Base-by-base conservation (phyloP, 2,329 filamentous ascomycete species). In the Diaporthe capsici region DNA sequence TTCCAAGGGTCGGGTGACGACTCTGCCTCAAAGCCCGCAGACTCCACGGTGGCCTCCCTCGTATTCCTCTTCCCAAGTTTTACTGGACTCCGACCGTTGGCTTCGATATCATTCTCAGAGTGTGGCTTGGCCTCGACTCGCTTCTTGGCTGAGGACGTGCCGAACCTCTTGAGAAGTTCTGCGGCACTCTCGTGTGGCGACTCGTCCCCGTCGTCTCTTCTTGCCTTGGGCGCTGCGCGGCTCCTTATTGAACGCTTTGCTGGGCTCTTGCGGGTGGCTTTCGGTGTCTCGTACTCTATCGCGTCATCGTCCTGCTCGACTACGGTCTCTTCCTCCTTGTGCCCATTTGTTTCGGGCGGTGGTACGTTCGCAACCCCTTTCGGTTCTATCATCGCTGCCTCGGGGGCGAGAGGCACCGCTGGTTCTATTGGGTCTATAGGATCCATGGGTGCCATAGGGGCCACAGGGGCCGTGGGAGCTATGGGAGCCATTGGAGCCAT, bases 181-280 rank as follows among this genome's bases (percentile, higher is more conserved):
- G 58, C 37, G 15, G 25, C 34, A 22, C 58, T 73, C 20, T 73
- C 47, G 15, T 65, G 15, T 15, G 47, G 20, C 15, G 71, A 73
- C 17, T 65, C 49, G n/a, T 25, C 58, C 7, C 22, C 49, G 34
- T 6, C 57, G 31, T 55, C 57, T 10, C 10, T 34, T 7, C 10
- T 42, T 25, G 47, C 4, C 12, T 22, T 58, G 15, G 49, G 10
- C 6, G 17, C 53, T 17, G 49, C 55, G 4, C 42, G 55, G 25
- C 25, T n/a, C 12, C 53, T 65, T 25, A n/a, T 8, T 25, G 25
- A 20, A 13, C 60, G 58, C 42, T 73, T 73, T 1, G 47, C 47
- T 20, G 71, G 71, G 25, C 58, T 73, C 44, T 67, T 65, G 77
- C 77, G 34, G 65, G 74, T 13, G 76, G 72, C 67, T 74, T 78